Evolutionary conservation across 2,329 filamentous ascomycete genomes (phyloP), one percentile per base, ranked within the genome.

Genomic region (Colletotrichum salicis): DNA sequence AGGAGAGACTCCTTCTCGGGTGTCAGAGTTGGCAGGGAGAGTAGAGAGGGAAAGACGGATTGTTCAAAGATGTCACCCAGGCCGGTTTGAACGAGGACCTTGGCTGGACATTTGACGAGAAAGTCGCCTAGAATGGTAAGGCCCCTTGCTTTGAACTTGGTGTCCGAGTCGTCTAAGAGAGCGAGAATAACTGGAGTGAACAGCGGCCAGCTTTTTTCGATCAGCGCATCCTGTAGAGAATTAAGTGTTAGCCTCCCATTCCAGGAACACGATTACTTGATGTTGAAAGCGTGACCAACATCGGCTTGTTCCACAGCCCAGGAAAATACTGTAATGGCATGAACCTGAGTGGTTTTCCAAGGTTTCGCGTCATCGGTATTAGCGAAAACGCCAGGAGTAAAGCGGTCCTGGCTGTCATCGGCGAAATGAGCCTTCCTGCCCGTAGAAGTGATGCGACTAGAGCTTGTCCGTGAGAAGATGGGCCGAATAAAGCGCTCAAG

Each of bases 11-110:
- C 93, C 0, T 86, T 79, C 76, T 94, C 92, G 0, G 93, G 90
- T 0, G 94, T 97, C 54, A 97, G 84, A 13, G 87, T 90, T 0
- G 96, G 95, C 6, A 97, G 86, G 76, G 91, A 93, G 8, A 92
- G 86, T n/a, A 97, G 86, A 45, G 91, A 90, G 0, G 94, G 93
- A 74, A 91, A 87, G 2, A 94, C 81, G 3, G 91, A 88, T 24
- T 94, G 88, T 76, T 92, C 88, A 72, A 96, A 92, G 31, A 96
- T 87, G 15, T 86, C 82, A 27, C 87, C 88, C 8, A 96, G 88
- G 1, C 93, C 93, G 0, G 90, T 93, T 57, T 85, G 85, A 13
- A 80, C 80, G 56, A 95, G 85, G 2, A 92, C 84, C 5, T 80
- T 77, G 1, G 82, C 74, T 0, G 89, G 86, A 55, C 89, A 88